These are phyloP conservation scores for Pisolithus albus DNA, from an alignment of 768 basidiomycete genomes.

Conservation along the genomic window DNA sequence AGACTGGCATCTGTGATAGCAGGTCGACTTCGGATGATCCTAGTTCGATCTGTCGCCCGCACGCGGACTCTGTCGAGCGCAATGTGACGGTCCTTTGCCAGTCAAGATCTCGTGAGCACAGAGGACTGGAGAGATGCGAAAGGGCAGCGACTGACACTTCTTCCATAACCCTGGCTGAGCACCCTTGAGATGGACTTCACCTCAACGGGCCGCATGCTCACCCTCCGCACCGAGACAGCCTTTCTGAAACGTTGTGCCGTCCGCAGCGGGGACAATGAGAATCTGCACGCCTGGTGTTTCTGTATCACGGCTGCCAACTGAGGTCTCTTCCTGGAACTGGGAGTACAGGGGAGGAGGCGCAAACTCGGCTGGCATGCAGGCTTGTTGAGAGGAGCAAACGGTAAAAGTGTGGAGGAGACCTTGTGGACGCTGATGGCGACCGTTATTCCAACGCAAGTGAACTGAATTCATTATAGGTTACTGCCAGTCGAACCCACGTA, in stretches of 20 bases:
- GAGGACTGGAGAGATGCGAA: slow-evolving; percentile 6
- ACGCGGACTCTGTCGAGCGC: slow-evolving; percentile 59
- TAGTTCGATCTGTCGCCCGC: slow-evolving; percentile 61
- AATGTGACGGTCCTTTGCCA: slow-evolving; percentile 54
- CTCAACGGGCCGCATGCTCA: slow-evolving; percentile 73
- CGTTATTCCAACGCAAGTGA: not conserved
- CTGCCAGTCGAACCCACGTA: not conserved
- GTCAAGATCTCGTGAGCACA: slow-evolving; percentile 8
- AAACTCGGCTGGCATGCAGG: slow-evolving; percentile 32
- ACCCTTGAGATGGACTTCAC: slow-evolving; percentile 81
- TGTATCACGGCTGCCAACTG: slow-evolving; percentile 11
- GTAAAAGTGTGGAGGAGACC: not conserved
- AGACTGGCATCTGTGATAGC: slow-evolving; percentile 36
- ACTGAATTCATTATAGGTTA: slow-evolving; percentile 4
- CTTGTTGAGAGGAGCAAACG: not conserved
- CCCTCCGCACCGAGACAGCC: slow-evolving; percentile 81
- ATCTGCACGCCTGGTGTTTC: slow-evolving; percentile 48
- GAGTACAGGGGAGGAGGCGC: slow-evolving; percentile 58
- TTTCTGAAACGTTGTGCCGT: slow-evolving; percentile 75
- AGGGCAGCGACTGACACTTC: slow-evolving; percentile 52
- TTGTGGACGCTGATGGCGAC: not conserved
- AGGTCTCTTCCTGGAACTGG: slow-evolving; percentile 31
- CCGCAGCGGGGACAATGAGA: slow-evolving; percentile 63
- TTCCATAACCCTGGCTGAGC: slow-evolving; percentile 50
- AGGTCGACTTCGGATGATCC: slow-evolving; percentile 50